Evolutionary conservation across 306 rosid species (phyloP), one percentile per base, ranked within the genome.

Genomic region (Echinosophora koreensis): DNA sequence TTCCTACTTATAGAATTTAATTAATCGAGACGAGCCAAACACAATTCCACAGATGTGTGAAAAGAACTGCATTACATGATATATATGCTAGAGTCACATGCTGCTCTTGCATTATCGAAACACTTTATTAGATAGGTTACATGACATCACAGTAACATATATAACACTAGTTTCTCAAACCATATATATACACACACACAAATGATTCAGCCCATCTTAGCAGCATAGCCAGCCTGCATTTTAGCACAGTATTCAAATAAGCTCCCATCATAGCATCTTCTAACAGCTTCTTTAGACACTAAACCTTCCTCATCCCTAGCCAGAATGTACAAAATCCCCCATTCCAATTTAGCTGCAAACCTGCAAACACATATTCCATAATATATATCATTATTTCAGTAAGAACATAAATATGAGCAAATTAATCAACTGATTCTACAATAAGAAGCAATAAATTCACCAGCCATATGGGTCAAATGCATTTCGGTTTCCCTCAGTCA

Each of bases 211-310:
- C 75, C 30, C 89, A 83, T 86, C 81, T 90, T 92, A 44, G 60
- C 66, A 27, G 74, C 83, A 4, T 5, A 14, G 35, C 49, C 28
- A 0, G 79, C 38, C 6, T 87, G 84, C 86, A 80, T 71, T 88
- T 87, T 86, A 5, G 97, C 97, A 80, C 90, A 90, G 64, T 87
- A 90, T 77, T 94, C 97, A 62, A 94, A 94, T 67, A 92, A 80
- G 73, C 95, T 94, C 15, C 98, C 98, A 58, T 94, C 98, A 9
- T 39, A 92, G 71, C 86, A 82, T 38, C 96, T 73, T 37, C 97
- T 78, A 14, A 94, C 89, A 0, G 97, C 93, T 84, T 94, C 98
- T 80, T 94, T 94, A 1, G 97, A 65, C 2, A 94, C 69, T 38
- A 81, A 82, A 7, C 97, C 97, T 10, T 86, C 92, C 32, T 83